Evolutionary conservation across 1,284 basidiomycete genomes (phyloP).

Genomic region (Cryptococcus sp.): DNA sequence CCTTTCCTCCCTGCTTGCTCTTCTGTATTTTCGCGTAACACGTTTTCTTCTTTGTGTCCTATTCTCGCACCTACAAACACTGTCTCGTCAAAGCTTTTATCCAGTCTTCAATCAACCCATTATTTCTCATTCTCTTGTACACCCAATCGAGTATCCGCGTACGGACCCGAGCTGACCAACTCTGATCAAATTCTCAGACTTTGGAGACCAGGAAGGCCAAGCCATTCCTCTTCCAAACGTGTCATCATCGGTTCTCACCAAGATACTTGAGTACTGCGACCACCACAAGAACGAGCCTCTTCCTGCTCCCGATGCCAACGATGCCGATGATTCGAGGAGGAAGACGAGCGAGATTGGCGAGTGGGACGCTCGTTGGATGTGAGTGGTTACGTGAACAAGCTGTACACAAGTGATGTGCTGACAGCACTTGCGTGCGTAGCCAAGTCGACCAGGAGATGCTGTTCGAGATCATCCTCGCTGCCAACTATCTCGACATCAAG

Average conservation of each 20-base stretch:
- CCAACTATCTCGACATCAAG: constrained; percentile 99
- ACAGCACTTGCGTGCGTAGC: not conserved
- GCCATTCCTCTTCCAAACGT: constrained; percentile 97
- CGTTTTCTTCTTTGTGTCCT: no score
- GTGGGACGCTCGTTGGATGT: constrained; percentile 98
- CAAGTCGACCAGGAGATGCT: constrained; percentile 78
- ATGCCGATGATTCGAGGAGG: constrained; percentile 93
- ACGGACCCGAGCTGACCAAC: not conserved
- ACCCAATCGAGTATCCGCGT: not conserved
- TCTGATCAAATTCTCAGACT: constrained; percentile 61
- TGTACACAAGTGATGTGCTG: constrained; percentile 5
- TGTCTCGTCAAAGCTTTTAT: no score
- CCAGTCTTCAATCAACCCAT: not conserved
- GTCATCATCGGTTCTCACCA: constrained; percentile 92
- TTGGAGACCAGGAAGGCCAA: constrained; percentile 82
- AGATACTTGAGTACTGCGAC: constrained; percentile 99
- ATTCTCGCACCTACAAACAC: no score
- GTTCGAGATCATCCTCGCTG: constrained; percentile 99
- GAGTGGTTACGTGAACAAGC: constrained; percentile 5
- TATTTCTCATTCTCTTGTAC: not conserved
- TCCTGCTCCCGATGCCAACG: constrained; percentile 70
- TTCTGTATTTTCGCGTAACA: no score
- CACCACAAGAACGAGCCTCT: constrained; percentile 96
- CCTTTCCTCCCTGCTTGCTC: no score
- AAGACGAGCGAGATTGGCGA: constrained; percentile 96